These are phyloP conservation scores for Knoxdaviesia capensis DNA, from an alignment of 2,329 filamentous ascomycete genomes.

Conservation along the genomic window DNA sequence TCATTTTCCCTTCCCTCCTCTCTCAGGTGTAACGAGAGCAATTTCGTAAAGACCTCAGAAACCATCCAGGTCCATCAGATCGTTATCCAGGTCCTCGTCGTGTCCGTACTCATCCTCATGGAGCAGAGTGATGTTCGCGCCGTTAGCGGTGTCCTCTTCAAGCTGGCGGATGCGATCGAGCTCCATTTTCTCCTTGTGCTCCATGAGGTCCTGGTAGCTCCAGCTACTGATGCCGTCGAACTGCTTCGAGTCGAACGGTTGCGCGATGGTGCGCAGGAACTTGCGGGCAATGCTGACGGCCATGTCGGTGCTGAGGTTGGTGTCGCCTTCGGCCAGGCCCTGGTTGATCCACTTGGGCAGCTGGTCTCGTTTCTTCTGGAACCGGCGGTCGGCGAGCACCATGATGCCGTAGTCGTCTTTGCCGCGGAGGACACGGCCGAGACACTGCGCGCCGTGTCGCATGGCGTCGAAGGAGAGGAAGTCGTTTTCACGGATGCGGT, in stretches of 20 bases:
- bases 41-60: slow-evolving; percentile 4
- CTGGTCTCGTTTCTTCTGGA: slow-evolving; percentile 77
- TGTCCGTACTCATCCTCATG: slow-evolving; percentile 25
- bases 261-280: slow-evolving; percentile 80
- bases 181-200: slow-evolving; percentile 57
- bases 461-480: slow-evolving; percentile 98
- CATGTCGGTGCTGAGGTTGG: slow-evolving; percentile 89
- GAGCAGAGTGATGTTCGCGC: slow-evolving; percentile 5
- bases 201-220: slow-evolving; percentile 60
- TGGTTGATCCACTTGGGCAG: slow-evolving; percentile 94
- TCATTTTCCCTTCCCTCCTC: not conserved
- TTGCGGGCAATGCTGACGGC: slow-evolving; percentile 74
- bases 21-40: not conserved
- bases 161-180: slow-evolving; percentile 46
- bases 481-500: slow-evolving; percentile 90
- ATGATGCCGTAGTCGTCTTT: slow-evolving; percentile 99
- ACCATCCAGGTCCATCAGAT: slow-evolving; percentile 31
- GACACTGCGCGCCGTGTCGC: slow-evolving; percentile 93
- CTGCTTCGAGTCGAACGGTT: slow-evolving; percentile 63
- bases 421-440: slow-evolving; percentile 81
- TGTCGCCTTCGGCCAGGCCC: slow-evolving; percentile 65
- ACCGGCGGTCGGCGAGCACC: slow-evolving; percentile 87
- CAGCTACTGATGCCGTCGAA: slow-evolving; percentile 90
- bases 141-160: slow-evolving; percentile 20
- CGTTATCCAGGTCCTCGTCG: slow-evolving; percentile 30